Base-by-base conservation (phyloP, 768 basidiomycete genomes). In the Lactarius deliciosus region DNA sequence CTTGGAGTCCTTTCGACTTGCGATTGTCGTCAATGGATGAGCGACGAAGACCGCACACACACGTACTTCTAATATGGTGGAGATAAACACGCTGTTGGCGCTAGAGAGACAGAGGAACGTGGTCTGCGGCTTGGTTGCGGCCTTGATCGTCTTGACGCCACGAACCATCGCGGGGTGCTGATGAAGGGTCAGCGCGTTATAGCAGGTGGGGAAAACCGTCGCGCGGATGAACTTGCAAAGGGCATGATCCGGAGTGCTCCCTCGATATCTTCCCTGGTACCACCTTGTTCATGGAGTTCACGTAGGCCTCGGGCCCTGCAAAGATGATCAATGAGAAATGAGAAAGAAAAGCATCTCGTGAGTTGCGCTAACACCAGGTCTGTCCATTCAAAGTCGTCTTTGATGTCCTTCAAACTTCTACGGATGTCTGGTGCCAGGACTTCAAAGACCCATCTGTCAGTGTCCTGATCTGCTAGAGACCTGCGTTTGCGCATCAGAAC, bases 101-200 rank as follows among this genome's bases (percentile, higher is more conserved):
- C 97, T 98, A 65, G 96, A 98, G 55, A 99, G 83, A 75, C 93
- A 92, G 71, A 98, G 81, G 77, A 98, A 89, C 4, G 90, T 91
- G 0, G 86, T 85, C n/a, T 80, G 72, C 8, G 90, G 86, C n/a
- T 81, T 81, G 16, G 83, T 74, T 18, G 83, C 79, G 4, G 81
- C 79, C 75, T 97, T 93, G 68, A 96, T 82, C 3, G 81, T 81
- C 28, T 82, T 85, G n/a, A 96, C 87, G n/a, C 84, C 94, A 25
- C 96, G 91, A 66, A 87, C 82, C 94, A 98, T 97, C 5, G 95
- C 97, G 4, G 97, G 97, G 75, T 99, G 97, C 96, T 99, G 74
- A 4, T 53, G 22, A 15, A 15, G 25, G n/a, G 36, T 57, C n/a
- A 32, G 28, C 1, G 16, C 28, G 22, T 54, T 22, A 15, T 15